Conservation (phyloP, 192 early-diverging fungal genomes). For the Coemansia sp. region DNA sequence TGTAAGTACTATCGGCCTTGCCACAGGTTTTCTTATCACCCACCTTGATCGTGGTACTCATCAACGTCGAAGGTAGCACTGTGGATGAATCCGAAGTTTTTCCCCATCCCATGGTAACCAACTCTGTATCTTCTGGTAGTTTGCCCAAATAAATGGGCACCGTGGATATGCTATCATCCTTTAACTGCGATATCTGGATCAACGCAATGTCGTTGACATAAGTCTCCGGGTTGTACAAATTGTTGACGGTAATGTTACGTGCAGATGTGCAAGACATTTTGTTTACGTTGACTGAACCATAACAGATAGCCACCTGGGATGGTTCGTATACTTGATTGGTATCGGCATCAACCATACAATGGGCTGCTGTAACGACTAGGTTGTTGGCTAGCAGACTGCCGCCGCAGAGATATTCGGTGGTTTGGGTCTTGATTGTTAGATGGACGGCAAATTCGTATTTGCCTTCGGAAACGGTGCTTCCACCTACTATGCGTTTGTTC, state of each 20-base stretch:
- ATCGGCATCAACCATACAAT: constrained; percentile 38
- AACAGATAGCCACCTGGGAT: constrained; percentile 34
- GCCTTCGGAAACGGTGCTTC: constrained; percentile 5
- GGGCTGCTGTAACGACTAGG: constrained; percentile 45
- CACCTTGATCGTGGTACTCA: constrained; percentile 29
- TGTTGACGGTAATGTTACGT: constrained; percentile 28
- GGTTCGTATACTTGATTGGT: constrained; percentile 16
- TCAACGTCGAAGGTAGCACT: constrained; percentile 20
- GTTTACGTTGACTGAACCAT: constrained; percentile 24
- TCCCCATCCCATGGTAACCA: constrained; percentile 53
- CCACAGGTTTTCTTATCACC: constrained; percentile 25
- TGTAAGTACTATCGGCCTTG: constrained; percentile 18
- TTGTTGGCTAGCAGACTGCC: constrained; percentile 31
- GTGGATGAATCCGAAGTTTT: constrained; percentile 25
- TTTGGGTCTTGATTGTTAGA: constrained; percentile 23
- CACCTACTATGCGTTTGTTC: constrained; percentile 43
- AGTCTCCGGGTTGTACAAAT: constrained; percentile 21
- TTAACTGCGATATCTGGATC: constrained; percentile 21
- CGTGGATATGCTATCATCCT: background rate
- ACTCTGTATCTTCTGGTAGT: constrained; percentile 19
- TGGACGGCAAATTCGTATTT: constrained; percentile 44
- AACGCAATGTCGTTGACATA: constrained; percentile 47
- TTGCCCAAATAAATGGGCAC: constrained; percentile 25
- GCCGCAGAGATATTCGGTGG: constrained; percentile 34
- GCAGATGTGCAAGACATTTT: constrained; percentile 24